A percentile compares a stretch with the other conserved stretches of the same genome.
Conservation (phyloP, 192 early-diverging fungal species). For the Coemansia brasiliensis region DNA sequence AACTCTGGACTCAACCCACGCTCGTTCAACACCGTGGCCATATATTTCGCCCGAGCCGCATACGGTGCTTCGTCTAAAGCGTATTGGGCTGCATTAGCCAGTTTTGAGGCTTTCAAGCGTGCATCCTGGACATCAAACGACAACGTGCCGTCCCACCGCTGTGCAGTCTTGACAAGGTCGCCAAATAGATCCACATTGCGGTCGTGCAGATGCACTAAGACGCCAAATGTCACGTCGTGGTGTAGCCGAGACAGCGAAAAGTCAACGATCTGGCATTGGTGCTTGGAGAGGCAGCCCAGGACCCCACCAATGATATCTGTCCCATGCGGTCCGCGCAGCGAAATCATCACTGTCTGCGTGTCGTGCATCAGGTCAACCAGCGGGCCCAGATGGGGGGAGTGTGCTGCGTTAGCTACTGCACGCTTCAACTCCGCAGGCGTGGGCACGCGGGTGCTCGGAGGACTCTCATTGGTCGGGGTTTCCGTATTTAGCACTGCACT, state of each 20-base stretch:
- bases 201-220: conserved; percentile 71
- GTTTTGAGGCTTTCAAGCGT: conserved; percentile 60
- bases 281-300: conserved; percentile 69
- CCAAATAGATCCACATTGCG: conserved; percentile 77
- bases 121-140: conserved; percentile 77
- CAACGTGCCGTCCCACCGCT: conserved; percentile 83
- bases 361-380: conserved; percentile 41
- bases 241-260: conserved; percentile 86
- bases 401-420: conserved; percentile 52
- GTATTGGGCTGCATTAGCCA: conserved; percentile 51
- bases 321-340: conserved; percentile 83
- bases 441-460: too few species aligned
- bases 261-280: conserved; percentile 79
- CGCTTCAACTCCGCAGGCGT: conserved; percentile 5
- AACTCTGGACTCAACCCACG: conserved; percentile 75
- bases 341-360: conserved; percentile 76
- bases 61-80: conserved; percentile 80
- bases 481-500: conserved; percentile 11
- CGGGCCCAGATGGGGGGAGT: conserved; percentile 52
- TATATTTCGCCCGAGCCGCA: conserved; percentile 77
- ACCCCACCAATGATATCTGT: conserved; percentile 89
- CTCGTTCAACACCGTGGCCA: conserved; percentile 85
- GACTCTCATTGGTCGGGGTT: conserved; percentile 23
- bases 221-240: conserved; percentile 93
- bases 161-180: conserved; percentile 71